These are phyloP conservation scores for Phtheirospermum japonicum DNA, from an alignment of 257 asterid species.

Conservation along the genomic window DNA sequence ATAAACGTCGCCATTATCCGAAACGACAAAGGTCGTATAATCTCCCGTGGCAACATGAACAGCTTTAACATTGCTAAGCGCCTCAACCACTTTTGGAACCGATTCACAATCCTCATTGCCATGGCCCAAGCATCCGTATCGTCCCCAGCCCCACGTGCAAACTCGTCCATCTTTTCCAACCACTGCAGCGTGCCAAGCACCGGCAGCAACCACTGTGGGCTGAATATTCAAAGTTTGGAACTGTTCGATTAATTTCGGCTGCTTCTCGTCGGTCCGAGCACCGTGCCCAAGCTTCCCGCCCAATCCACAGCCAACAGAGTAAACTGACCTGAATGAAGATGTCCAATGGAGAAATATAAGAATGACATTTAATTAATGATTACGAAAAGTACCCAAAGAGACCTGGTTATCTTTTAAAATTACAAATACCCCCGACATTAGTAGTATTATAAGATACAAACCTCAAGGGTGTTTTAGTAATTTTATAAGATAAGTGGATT, in stretches of 20 bases:
- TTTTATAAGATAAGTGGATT: neutral
- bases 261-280: constrained; percentile 75
- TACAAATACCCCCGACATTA: neutral
- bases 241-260: constrained; percentile 77
- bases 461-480: neutral
- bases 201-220: constrained; percentile 90
- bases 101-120: constrained; percentile 95
- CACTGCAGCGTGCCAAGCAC: constrained; percentile 99
- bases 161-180: constrained; percentile 96
- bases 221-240: constrained; percentile 74
- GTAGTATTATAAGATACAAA: neutral
- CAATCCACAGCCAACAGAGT: constrained; percentile 99
- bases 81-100: constrained; percentile 86
- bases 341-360: neutral
- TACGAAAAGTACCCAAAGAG: neutral
- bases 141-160: constrained; percentile 99
- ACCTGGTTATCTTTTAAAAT: neutral
- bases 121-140: constrained; percentile 97
- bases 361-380: neutral
- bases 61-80: constrained; percentile 70
- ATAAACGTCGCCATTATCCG: constrained; percentile 80
- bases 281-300: constrained; percentile 99
- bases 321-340: constrained; percentile 84
- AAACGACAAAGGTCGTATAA: constrained; percentile 90
- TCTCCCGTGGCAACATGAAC: constrained; percentile 94